A percentile compares a stretch with the other conserved stretches of the same genome.
These are phyloP conservation scores for Zasmidium angulare DNA, from an alignment of 2,329 filamentous ascomycete genomes.

Conservation along the genomic window DNA sequence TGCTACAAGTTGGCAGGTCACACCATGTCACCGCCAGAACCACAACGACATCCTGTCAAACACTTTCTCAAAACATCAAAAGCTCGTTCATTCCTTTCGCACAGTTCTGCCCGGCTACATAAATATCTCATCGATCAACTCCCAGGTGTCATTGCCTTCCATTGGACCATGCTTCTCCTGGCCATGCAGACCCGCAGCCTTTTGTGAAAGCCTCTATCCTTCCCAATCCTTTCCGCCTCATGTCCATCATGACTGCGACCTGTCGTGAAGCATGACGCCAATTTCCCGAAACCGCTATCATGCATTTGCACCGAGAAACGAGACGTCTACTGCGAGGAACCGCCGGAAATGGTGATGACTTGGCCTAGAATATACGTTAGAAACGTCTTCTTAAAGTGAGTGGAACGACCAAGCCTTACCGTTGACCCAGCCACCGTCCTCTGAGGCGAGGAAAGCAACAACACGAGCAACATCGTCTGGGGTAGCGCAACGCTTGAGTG, in stretches of 20 bases:
- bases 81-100: neutral
- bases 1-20: neutral
- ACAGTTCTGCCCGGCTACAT: neutral
- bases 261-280: conserved; percentile 4
- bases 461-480: conserved; percentile 46
- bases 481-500: conserved; percentile 48
- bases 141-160: neutral
- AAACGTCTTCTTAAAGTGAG: neutral
- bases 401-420: conserved; percentile 36
- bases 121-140: neutral
- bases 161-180: neutral
- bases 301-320: neutral
- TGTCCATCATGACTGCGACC: neutral
- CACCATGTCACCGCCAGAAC: neutral
- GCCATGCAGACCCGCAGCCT: neutral
- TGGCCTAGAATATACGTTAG: conserved; percentile 32
- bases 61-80: neutral
- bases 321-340: conserved; percentile 38
- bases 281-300: neutral
- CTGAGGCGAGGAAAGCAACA: conserved; percentile 40
- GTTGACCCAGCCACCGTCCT: conserved; percentile 43
- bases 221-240: neutral
- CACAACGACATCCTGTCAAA: neutral
- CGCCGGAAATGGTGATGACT: conserved; percentile 45
- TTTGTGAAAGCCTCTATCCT: neutral